These are phyloP conservation scores for Neocatenulostroma microsporum DNA, from an alignment of 2,329 filamentous ascomycete species.

Conservation along the genomic window DNA sequence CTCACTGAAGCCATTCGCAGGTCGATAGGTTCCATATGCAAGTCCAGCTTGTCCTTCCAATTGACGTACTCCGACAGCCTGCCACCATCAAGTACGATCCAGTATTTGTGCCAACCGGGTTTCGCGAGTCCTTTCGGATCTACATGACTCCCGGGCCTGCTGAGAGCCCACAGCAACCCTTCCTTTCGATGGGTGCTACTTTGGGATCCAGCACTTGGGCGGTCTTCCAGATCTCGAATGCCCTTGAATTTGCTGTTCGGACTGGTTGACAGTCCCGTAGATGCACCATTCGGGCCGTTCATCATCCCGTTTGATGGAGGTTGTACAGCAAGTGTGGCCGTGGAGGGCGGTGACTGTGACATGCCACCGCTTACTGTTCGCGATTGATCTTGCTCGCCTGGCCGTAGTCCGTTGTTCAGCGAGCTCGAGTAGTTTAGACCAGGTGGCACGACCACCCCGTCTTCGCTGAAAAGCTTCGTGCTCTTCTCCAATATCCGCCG, in stretches of 20 bases:
- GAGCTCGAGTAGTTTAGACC: constrained; percentile 18
- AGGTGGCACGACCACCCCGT: constrained; percentile 22
- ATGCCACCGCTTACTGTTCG: constrained; percentile 19
- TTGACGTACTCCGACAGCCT: constrained; percentile 98
- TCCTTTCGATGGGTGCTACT: constrained; percentile 72
- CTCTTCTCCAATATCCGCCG: constrained; percentile 82
- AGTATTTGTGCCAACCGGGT: constrained; percentile 99
- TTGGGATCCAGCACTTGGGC: constrained; percentile 43
- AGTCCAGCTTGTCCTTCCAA: constrained; percentile 94
- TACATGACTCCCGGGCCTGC: constrained; percentile 79
- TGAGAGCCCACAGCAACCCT: constrained; percentile 88
- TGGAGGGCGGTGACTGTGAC: constrained; percentile 25
- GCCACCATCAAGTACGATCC: constrained; percentile 95
- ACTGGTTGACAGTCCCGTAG: constrained; percentile 17
- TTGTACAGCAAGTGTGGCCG: constrained; percentile 15
- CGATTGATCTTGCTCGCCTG: constrained; percentile 16
- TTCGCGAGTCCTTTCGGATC: constrained; percentile 95
- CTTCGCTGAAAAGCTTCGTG: constrained; percentile 45
- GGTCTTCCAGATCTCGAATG: constrained; percentile 85
- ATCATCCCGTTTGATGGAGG: constrained; percentile 18
- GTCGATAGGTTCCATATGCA: constrained; percentile 98
- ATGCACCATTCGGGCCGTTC: constrained; percentile 13
- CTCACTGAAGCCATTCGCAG: constrained; percentile 93
- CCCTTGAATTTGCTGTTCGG: constrained; percentile 65
- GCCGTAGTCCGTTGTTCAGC: constrained; percentile 16